Percentiles rank a stretch among this genome's conserved stretches.
Evolutionary conservation across 345 rosid species (phyloP).

Genomic region (Moringa oleifera): DNA sequence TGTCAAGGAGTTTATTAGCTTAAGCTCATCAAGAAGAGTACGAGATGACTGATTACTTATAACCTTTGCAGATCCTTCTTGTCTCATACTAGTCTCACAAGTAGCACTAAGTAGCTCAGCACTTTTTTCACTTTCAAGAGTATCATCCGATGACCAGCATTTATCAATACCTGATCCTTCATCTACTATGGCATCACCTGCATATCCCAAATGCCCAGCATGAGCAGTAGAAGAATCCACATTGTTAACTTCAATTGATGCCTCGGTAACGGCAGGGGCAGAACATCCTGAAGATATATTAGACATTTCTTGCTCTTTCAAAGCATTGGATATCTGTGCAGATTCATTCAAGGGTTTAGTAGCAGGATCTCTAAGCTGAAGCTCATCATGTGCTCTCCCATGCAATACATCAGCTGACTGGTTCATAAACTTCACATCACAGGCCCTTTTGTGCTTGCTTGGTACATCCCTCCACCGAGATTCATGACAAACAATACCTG

Average conservation of each 20-base stretch:
- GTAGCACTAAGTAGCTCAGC: slow-evolving; percentile 20
- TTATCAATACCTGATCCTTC: slow-evolving; percentile 44
- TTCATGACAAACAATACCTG: slow-evolving; percentile 11
- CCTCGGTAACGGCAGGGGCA: slow-evolving; percentile 33
- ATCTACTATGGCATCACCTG: slow-evolving; percentile 30
- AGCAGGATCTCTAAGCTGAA: slow-evolving; percentile 19
- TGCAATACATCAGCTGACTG: slow-evolving; percentile 14
- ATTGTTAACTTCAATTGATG: slow-evolving; percentile 31
- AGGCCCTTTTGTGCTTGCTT: slow-evolving; percentile 23
- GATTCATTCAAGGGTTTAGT: slow-evolving; percentile 17
- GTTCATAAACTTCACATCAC: slow-evolving; percentile 10
- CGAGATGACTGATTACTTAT: slow-evolving; percentile 18
- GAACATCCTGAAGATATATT: slow-evolving; percentile 44
- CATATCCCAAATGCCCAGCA: slow-evolving; percentile 21
- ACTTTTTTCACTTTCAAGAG: slow-evolving; percentile 42
- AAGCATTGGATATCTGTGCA: slow-evolving; percentile 18
- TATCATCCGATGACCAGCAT: slow-evolving; percentile 48
- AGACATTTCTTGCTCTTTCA: slow-evolving; percentile 32
- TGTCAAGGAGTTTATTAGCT: slow-evolving; percentile 39
- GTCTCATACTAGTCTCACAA: slow-evolving; percentile 14
- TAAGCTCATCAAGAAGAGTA: slow-evolving; percentile 55
- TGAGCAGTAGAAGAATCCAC: slow-evolving; percentile 25
- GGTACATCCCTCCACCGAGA: slow-evolving; percentile 49
- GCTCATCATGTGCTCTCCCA: slow-evolving; percentile 15
- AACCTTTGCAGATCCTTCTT: slow-evolving; percentile 15